A percentile compares a stretch with the other conserved stretches of the same genome.
Evolutionary conservation across 2,329 filamentous ascomycete species (phyloP).

Genomic region (Trematosphaeria pertusa): DNA sequence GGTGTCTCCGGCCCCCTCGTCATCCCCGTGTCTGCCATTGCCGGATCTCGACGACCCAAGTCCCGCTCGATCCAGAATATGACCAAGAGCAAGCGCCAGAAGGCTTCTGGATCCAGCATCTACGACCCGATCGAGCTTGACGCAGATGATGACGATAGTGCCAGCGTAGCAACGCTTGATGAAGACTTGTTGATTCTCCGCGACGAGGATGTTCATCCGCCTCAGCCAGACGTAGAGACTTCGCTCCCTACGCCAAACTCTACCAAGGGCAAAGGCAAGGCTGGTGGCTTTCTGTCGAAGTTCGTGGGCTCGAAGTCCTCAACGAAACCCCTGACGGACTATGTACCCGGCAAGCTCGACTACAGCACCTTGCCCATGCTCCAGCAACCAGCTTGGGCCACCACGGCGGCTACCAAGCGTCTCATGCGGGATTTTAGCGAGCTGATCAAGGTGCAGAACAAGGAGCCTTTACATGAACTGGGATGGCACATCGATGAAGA

Average conservation of each 20-base stretch:
- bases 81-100: conserved; percentile 34
- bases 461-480: conserved; percentile 67
- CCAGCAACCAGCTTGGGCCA: conserved; percentile 70
- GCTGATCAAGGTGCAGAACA: conserved; percentile 69
- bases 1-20: conserved; percentile 52
- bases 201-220: conserved; percentile 23
- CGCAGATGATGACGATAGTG: conserved; percentile 47
- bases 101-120: conserved; percentile 33
- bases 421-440: conserved; percentile 70
- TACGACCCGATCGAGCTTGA: conserved; percentile 49
- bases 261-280: conserved; percentile 32
- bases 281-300: conserved; percentile 31
- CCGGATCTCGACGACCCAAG: conserved; percentile 52
- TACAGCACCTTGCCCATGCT: conserved; percentile 68
- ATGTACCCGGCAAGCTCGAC: conserved; percentile 72
- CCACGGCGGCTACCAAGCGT: conserved; percentile 64
- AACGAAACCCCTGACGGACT: conserved; percentile 59
- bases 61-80: conserved; percentile 16
- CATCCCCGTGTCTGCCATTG: conserved; percentile 61
- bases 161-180: conserved; percentile 57
- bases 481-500: conserved; percentile 82
- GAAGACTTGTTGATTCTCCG: conserved; percentile 57
- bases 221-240: conserved; percentile 16
- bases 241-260: conserved; percentile 34
- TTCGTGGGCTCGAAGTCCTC: conserved; percentile 29